Conservation (phyloP, 345 rosid species). For the Raphanus raphanistrum region DNA sequence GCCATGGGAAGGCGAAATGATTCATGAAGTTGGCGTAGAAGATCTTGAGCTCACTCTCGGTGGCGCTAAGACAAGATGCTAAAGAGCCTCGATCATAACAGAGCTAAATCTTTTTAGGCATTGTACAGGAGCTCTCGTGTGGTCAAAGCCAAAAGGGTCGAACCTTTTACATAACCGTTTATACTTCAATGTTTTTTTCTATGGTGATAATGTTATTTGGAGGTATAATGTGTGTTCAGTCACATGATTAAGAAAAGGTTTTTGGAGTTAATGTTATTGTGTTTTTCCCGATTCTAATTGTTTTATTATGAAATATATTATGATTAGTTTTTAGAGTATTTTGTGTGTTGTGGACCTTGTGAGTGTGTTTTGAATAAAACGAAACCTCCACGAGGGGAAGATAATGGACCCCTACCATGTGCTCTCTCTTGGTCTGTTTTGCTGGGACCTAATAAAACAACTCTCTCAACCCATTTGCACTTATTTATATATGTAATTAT, state of each 20-base stretch:
- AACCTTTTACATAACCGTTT: conserved; percentile 28
- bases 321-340: conserved; percentile 14
- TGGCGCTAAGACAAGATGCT: conserved; percentile 36
- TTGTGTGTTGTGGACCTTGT: conserved; percentile 1
- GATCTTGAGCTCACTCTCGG: conserved; percentile 97
- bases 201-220: conserved; percentile 14
- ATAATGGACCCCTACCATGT: conserved; percentile 39
- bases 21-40: conserved; percentile 79
- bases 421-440: conserved; percentile 1
- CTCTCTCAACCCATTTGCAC: conserved; percentile 21
- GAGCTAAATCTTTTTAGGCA: conserved; percentile 22
- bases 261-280: background rate
- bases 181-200: background rate
- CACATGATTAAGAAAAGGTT: conserved; percentile 2
- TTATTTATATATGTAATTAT: background rate
- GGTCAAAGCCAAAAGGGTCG: conserved; percentile 16
- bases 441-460: conserved; percentile 30
- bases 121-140: conserved; percentile 30
- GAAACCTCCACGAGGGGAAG: conserved; percentile 36
- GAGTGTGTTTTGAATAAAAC: conserved; percentile 25
- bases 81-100: conserved; percentile 12
- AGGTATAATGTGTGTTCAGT: conserved; percentile 20
- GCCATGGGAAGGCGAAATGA: conserved; percentile 98
- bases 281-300: background rate
- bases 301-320: background rate